Evolutionary conservation across 1,284 basidiomycete species (phyloP), one percentile per base, ranked within the genome.

Genomic region (Cryptococcus maquisensis): DNA sequence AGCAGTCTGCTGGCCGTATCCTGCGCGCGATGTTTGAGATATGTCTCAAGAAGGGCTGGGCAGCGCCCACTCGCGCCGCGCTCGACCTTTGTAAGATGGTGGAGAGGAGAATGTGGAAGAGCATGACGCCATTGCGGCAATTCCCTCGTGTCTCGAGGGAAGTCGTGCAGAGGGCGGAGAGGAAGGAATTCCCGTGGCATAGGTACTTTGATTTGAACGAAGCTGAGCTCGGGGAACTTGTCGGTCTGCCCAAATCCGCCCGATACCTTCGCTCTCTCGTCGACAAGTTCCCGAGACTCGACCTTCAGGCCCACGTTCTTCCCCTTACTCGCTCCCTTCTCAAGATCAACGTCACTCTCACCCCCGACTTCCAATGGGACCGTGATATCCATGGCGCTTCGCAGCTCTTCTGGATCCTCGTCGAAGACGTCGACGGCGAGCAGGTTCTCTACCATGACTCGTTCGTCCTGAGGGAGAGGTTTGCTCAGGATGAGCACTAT

Each of bases 131-230:
- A 15, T 80, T 98, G 49, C 84, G 95, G 49, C 96, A 98, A 72
- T 98, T 98, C 82, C 91, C 90, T 0, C 54, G 69, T 16, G 63
- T 75, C 46, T 58, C 67, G 39, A 72, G 80, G 2, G 93, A 98
- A 59, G 86, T 98, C 43, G 81, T 98, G 51, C 82, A 90, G 49
- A 90, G 94, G 65, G 90, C 95, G 0, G 95, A 98, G 76, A 87
- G 92, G 40, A 98, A 98, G 73, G 95, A 98, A 81, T 98, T 96
- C 80, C 93, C 92, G 0, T 97, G 93, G 92, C 90, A 95, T 72
- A 85, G 91, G 41, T 96, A 95, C 79, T 96, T 94, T 65, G 91
- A 96, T 72, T 79, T 96, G 55, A 85, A 87, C 59, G 87, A 88
- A 1, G 86, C 87, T 2, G 90, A 94, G 72, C 84, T 94, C 39